Evolutionary conservation across 345 rosid species (phyloP), one percentile per base, ranked within the genome.

Genomic region (Trapa bicornis): DNA sequence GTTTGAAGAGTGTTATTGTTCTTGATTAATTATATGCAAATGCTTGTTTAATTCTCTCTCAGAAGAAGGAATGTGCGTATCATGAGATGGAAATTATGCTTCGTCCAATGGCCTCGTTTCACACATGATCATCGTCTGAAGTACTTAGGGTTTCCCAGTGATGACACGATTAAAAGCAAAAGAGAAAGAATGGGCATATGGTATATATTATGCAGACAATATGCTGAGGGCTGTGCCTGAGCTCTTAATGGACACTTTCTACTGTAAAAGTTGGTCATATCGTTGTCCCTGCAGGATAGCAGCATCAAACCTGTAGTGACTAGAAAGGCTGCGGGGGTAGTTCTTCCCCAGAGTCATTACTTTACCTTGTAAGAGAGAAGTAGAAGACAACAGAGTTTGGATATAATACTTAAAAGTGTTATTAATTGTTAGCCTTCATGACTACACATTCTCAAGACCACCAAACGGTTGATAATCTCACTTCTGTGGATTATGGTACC

Each of bases 301-400:
- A 41, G 35, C 36, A 58, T 39, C 16, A 65, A 43, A 65, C 67
- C 33, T 42, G 67, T 16, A 42, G 35, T 52, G 67, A 29, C 67
- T 43, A 42, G 36, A 65, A 41, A 65, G 42, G 17, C 37, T 58
- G 63, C 35, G 37, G 38, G 37, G 35, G 35, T 8, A 58, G 32
- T 37, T 22, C 60, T n/a, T 54, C 17, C n/a, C 60, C 8, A 15
- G n/a, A 54, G 8, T n/a, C 8, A 4, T 54, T 54, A 22, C 33
- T 54, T 54, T 54, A 22, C 4, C 33, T 22, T 54, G 10, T 54
- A 58, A 58, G 9, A 22, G 32, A 57, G 12, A 29, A 57, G 6
- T 8, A 22, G 29, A 57, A 57, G 13, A 29, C 11, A 47, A 10
- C 1, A 17, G 53, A 41, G 43, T 41, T 47, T 47, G 29, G 29